A percentile compares a stretch with the other conserved stretches of the same genome.
These are phyloP conservation scores for Fagopyrum tataricum DNA, from an alignment of 148 eudicot genomes.

Conservation along the genomic window DNA sequence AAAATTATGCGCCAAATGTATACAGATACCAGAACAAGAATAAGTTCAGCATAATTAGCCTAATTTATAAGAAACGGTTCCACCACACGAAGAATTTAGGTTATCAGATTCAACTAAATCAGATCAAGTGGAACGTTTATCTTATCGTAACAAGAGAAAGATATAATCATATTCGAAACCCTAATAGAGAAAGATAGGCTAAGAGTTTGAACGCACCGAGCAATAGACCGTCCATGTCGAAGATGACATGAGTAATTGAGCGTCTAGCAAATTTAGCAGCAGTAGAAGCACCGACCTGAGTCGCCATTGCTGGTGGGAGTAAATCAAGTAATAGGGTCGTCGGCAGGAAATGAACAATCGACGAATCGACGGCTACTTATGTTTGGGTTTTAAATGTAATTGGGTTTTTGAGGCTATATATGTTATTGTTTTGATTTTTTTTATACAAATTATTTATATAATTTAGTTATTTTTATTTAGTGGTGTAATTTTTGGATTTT, in stretches of 20 bases:
- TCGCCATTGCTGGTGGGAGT: constrained; percentile 4
- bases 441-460: too few species aligned
- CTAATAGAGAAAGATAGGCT: neutral
- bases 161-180: neutral
- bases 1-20: neutral
- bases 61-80: neutral
- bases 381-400: too few species aligned
- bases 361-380: too few species aligned
- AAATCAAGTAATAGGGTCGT: neutral
- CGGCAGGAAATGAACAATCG: neutral
- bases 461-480: too few species aligned
- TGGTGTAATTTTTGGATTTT: too few species aligned
- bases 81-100: neutral
- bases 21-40: neutral
- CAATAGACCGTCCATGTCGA: constrained; percentile 92
- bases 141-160: neutral
- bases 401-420: too few species aligned
- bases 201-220: constrained; percentile 36
- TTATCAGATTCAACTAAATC: neutral
- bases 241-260: constrained; percentile 64
- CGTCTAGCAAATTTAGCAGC: constrained; percentile 19
- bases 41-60: neutral
- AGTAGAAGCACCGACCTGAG: constrained; percentile 13
- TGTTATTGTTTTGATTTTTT: too few species aligned
- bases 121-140: neutral